A percentile compares a stretch with the other conserved stretches of the same genome.
phyloP scores from a whole-genome alignment of 495 filamentous ascomycete genomes.

The Symbiotaphrina buchneri region DNA sequence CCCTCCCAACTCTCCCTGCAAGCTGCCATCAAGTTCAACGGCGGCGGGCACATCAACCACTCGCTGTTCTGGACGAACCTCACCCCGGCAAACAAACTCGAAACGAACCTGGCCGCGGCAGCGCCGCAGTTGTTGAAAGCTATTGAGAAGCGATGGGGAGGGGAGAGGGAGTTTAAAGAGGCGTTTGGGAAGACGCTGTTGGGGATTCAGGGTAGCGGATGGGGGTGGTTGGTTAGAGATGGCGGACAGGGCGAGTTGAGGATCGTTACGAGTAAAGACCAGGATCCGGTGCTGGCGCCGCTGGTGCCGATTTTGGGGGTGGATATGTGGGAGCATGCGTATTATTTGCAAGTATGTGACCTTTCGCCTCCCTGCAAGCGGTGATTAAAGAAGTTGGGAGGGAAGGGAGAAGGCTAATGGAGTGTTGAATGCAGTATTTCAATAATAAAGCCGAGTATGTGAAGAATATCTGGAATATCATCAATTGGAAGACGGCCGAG shows the following conservation, averaged over 20 bases:
- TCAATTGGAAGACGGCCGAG: conserved; percentile 14
- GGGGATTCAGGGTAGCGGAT: conserved; percentile 16
- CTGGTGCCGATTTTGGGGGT: conserved; percentile 15
- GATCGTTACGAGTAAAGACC: conserved; percentile 16
- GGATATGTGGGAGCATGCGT: conserved; percentile 21
- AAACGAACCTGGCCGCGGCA: conserved; percentile 6
- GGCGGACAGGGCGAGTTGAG: conserved; percentile 7
- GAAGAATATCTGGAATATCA: conserved; percentile 15
- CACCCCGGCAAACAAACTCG: conserved; percentile 7
- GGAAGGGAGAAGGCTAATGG: not conserved
- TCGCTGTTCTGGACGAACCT: conserved; percentile 19
- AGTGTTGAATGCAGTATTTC: conserved; percentile 8
- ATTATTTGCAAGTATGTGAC: conserved; percentile 12
- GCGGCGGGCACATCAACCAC: conserved; percentile 19
- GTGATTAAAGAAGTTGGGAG: not conserved
- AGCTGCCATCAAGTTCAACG: conserved; percentile 14
- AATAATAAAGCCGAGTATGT: conserved; percentile 15
- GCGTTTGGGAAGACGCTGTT: conserved; percentile 12
- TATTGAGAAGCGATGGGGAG: conserved; percentile 12
- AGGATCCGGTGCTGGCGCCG: conserved; percentile 12
- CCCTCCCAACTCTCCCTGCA: conserved; percentile 10
- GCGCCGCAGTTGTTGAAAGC: conserved; percentile 11
- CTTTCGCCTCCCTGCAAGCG: not conserved
- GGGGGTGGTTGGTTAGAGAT: conserved; percentile 16
- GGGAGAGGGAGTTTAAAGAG: conserved; percentile 12